phyloP scores from a whole-genome alignment of 805 yeast species.

The Komagataella kurtzmanii region DNA sequence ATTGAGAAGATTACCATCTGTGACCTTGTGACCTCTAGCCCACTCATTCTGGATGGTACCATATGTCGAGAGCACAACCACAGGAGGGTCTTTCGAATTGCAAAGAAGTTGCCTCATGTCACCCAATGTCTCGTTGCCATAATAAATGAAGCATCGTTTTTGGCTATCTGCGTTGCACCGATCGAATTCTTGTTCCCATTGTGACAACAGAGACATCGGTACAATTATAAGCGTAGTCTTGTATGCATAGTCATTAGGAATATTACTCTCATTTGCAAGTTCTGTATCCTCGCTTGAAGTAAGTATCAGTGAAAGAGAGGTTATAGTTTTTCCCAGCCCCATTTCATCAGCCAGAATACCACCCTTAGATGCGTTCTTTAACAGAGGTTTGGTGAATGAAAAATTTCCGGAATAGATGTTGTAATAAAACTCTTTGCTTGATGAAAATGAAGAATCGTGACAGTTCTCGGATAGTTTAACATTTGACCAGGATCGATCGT shows the following conservation, averaged over 20 bases:
- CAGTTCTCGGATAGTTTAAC: background rate
- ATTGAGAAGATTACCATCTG: slow-evolving; percentile 9
- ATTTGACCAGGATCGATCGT: slow-evolving; percentile 11
- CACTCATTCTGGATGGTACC: slow-evolving; percentile 79
- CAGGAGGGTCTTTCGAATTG: slow-evolving; percentile 34
- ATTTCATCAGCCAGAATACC: slow-evolving; percentile 93
- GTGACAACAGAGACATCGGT: slow-evolving; percentile 84
- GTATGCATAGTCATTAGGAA: slow-evolving; percentile 36
- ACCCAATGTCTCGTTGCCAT: slow-evolving; percentile 48
- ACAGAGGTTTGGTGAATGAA: slow-evolving; percentile 50
- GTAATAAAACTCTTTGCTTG: slow-evolving; percentile 41
- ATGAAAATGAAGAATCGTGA: background rate
- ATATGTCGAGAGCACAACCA: slow-evolving; percentile 70
- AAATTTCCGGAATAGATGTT: slow-evolving; percentile 75
- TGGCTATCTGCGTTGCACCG: slow-evolving; percentile 35
- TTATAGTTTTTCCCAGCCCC: slow-evolving; percentile 92
- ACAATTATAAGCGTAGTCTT: slow-evolving; percentile 69
- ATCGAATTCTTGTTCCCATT: slow-evolving; percentile 78
- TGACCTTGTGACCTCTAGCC: slow-evolving; percentile 24
- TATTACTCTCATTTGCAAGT: slow-evolving; percentile 6
- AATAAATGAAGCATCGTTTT: slow-evolving; percentile 45
- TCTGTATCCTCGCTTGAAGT: slow-evolving; percentile 42
- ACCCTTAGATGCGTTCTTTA: slow-evolving; percentile 51
- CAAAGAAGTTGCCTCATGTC: slow-evolving; percentile 36
- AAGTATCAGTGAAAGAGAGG: slow-evolving; percentile 62